phyloP scores from a whole-genome alignment of 306 rosid species.

The Corylus americana region DNA sequence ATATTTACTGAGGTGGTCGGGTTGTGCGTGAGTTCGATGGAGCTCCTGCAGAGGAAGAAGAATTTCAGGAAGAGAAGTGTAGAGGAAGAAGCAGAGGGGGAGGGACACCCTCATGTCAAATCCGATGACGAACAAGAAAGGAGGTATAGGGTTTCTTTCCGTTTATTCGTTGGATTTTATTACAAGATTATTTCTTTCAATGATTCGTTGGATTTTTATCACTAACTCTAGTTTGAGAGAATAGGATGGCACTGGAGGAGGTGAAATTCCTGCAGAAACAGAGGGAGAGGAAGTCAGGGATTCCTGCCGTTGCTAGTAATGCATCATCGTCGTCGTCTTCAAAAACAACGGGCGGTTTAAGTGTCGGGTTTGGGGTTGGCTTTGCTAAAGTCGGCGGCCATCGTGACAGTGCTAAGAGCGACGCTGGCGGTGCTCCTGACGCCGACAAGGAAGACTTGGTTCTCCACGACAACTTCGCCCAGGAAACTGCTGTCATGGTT shows the following conservation, averaged over 20 bases:
- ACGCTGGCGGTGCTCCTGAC: constrained; percentile 45
- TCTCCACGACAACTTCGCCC: constrained; percentile 89
- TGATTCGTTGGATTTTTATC: constrained; percentile 17
- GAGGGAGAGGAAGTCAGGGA: constrained; percentile 85
- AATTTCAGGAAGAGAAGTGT: constrained; percentile 65
- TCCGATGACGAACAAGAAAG: constrained; percentile 68
- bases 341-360: background rate
- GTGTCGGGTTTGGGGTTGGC: constrained; percentile 23
- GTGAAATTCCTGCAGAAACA: constrained; percentile 89
- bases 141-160: constrained; percentile 41
- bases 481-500: constrained; percentile 83
- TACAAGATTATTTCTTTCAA: background rate
- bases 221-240: background rate
- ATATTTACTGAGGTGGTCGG: background rate
- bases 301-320: constrained; percentile 52
- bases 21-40: background rate
- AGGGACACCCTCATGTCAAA: background rate
- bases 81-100: constrained; percentile 16
- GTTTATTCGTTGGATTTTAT: background rate
- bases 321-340: background rate
- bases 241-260: constrained; percentile 87
- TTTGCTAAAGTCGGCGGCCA: constrained; percentile 24
- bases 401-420: constrained; percentile 33
- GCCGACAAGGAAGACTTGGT: constrained; percentile 84
- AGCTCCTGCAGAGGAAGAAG: constrained; percentile 46